Evolutionary conservation across 108 stramenopile genomes (phyloP), one percentile per base, ranked within the genome.

Genomic region (Conticribra guillardii): DNA sequence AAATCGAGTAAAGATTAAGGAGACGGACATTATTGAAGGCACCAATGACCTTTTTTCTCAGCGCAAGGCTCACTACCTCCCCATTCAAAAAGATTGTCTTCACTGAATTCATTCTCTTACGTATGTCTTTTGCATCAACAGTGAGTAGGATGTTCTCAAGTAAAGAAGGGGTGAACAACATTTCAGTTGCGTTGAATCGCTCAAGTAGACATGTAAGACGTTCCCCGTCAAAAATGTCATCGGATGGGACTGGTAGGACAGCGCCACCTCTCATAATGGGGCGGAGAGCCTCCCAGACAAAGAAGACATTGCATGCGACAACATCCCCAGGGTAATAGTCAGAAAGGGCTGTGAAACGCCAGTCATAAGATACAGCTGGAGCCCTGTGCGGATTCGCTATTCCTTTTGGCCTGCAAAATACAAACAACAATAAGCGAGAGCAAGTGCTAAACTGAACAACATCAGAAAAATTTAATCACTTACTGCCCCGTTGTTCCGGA

Each of bases 261-360:
- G 84, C 73, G 9, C 72, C 83, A 21, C 92, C 92, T 5, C 76
- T 65, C 54, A 86, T 73, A 18, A 93, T 54, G 0, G 92, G 88
- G 34, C 92, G 80, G 16, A 89, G 41, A 54, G 82, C 62, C 73
- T 93, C 92, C 92, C 92, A 93, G 5, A 89, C 89, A 70, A 93
- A 93, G 68, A 93, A 93, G 18, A 93, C 89, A 33, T 87, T 87
- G 68, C 85, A 87, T 2, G 85, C 90, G 55, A 87, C 84, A 30
- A 74, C 37, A 62, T 86, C 71, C 46, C 74, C 83, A 60, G 69
- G 28, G 30, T 53, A 7, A 68, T 74, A 74, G 14, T 63, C 50
- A 8, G 54, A 33, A 26, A 65, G 63, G 33, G 58, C 48, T 47
- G 60, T 54, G 66, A 30, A 65, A 66, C 50, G n/a, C 51, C 70